Conservation (phyloP, 1,284 basidiomycete genomes). For the Moniliella sp. region DNA sequence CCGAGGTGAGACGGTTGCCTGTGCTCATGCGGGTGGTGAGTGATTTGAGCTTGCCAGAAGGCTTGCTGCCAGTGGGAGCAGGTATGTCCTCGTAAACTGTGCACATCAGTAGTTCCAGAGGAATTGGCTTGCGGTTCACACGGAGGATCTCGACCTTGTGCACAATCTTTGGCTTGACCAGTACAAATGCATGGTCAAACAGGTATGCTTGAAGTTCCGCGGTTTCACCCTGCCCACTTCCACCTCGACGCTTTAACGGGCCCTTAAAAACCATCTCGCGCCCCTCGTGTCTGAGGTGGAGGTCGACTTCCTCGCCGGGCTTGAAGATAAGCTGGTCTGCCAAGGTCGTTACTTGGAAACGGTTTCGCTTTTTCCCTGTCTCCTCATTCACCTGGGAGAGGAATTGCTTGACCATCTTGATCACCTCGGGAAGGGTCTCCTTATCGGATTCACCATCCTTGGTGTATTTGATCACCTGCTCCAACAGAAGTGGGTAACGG, state of each 20-base stretch:
- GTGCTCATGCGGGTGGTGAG: slow-evolving; percentile 38
- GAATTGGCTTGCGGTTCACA: too few species aligned
- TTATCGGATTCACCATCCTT: slow-evolving; percentile 77
- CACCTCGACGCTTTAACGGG: slow-evolving; percentile 67
- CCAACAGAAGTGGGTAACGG: slow-evolving; percentile 75
- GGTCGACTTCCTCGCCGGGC: slow-evolving; percentile 62
- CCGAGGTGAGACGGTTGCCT: slow-evolving; percentile 15
- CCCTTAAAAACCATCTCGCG: slow-evolving; percentile 84
- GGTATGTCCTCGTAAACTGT: too few species aligned
- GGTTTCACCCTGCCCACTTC: slow-evolving; percentile 45
- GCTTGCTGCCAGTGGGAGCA: too few species aligned
- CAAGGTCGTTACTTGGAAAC: slow-evolving; percentile 71
- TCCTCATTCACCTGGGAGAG: slow-evolving; percentile 71
- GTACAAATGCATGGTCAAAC: slow-evolving; percentile 85
- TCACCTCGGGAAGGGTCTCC: slow-evolving; percentile 52
- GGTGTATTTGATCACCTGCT: slow-evolving; percentile 78
- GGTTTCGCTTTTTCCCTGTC: slow-evolving; percentile 72
- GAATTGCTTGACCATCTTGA: slow-evolving; percentile 60
- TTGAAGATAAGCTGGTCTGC: slow-evolving; percentile 68
- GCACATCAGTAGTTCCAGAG: too few species aligned
- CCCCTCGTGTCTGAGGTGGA: slow-evolving; percentile 62
- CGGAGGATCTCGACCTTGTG: slow-evolving; percentile 82
- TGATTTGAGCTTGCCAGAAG: slow-evolving; percentile 34
- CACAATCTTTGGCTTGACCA: slow-evolving; percentile 68
- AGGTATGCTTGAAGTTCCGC: slow-evolving; percentile 80